Base-by-base conservation (phyloP, 495 filamentous ascomycete species). In the Tetracladium marchalianum region DNA sequence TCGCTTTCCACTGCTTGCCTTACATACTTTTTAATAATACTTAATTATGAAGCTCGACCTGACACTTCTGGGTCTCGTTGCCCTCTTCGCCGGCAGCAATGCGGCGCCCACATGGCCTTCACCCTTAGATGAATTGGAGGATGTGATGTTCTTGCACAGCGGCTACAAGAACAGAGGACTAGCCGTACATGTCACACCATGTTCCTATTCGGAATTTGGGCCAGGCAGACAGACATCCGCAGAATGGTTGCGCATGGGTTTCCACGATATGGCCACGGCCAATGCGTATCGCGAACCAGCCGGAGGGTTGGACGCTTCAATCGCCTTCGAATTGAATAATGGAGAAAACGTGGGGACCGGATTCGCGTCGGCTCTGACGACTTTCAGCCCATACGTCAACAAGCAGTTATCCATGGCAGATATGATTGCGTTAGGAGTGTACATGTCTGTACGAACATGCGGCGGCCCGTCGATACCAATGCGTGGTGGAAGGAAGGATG, bases 251-350 rank as follows among this genome's bases (percentile, higher is more conserved):
- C 71, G 77, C 18, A 65, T 73, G 11, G 76, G 70, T 33, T 81
- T 82, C 49, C 78, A 82, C 55, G 78, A 82, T 53, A 80, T 81
- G 70, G 62, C 76, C 5, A 76, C 75, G 6, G 68, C 63, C 16
- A 72, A 73, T 58, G 61, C 64, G 13, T 71, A 59, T 51, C 47
- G 44, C 19, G 62, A 62, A 31, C 61, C 62, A 6, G 46, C 61
- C n/a, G 77, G 76, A 35, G 78, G 78, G 1, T 45, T 82, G 35
- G 78, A 82, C 58, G 77, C 65, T 22, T 80, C 76, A 1, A 57
- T 82, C 27, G 71, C 75, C 32, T 82, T 75, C 47, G 78, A 82
- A 53, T 49, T 75, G 35, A 63, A 55, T 36, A 66, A 66, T 44
- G 68, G 69, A 44, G 78, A 81, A 43, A 81, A 82, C 54, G 66